These are phyloP conservation scores for Taphrina deformans DNA, from an alignment of 1,139 yeast species.

Conservation along the genomic window DNA sequence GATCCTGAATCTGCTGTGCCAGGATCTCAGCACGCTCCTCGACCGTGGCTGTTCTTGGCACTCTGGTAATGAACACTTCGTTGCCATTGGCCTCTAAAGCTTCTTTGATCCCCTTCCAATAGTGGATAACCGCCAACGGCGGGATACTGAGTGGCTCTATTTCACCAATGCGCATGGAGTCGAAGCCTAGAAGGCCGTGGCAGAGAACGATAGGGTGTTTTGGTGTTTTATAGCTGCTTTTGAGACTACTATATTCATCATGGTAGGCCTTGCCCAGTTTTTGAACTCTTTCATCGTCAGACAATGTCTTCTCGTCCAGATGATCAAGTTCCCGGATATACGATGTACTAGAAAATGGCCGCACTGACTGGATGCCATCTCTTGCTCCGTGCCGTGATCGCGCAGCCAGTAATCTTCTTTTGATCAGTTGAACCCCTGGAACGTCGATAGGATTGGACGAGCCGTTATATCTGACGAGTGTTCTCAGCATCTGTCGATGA, in stretches of 20 bases:
- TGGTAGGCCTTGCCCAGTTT: slow-evolving; percentile 30
- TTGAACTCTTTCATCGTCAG: slow-evolving; percentile 29
- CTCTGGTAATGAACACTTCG: slow-evolving; percentile 68
- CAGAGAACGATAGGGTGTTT: slow-evolving; percentile 71
- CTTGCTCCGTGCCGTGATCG: too few relatives aligned
- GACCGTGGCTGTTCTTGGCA: slow-evolving; percentile 79
- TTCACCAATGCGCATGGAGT: slow-evolving; percentile 47
- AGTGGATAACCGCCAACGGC: slow-evolving; percentile 50
- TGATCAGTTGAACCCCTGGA: too few relatives aligned
- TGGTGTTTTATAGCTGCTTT: slow-evolving; percentile 37
- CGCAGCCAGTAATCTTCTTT: too few relatives aligned
- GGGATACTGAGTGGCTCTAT: slow-evolving; percentile 41
- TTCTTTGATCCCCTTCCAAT: slow-evolving; percentile 73
- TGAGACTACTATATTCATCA: slow-evolving; percentile 39
- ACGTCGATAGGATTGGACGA: too few relatives aligned
- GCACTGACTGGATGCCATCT: too few relatives aligned
- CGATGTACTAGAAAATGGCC: not conserved
- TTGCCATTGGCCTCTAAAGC: slow-evolving; percentile 64
- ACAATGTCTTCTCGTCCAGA: slow-evolving; percentile 4
- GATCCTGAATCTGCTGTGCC: slow-evolving; percentile 54
- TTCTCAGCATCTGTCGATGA: not conserved
- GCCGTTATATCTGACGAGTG: too few relatives aligned
- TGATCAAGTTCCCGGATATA: slow-evolving; percentile 1
- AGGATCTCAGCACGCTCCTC: slow-evolving; percentile 65
- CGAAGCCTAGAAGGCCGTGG: slow-evolving; percentile 84